Percentiles rank a stretch among this genome's conserved stretches.
Conservation (phyloP, 139 green algal genomes). For the Coccomyxa sp. region DNA sequence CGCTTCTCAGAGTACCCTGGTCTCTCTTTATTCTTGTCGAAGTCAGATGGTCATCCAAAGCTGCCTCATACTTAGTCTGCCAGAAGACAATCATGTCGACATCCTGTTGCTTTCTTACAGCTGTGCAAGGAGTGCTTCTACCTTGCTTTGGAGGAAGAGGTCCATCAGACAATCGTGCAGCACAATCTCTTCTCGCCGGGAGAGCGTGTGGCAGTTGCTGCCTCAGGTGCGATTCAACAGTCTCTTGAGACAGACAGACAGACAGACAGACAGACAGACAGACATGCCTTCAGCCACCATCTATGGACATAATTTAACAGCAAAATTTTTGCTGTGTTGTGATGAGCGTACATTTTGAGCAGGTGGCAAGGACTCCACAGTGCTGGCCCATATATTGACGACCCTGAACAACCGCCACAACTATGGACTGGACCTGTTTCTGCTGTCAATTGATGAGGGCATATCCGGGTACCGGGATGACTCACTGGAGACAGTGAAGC, state of each 20-base stretch:
- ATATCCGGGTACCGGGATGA: slow-evolving; percentile 92
- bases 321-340: neutral
- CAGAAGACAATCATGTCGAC: neutral
- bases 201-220: slow-evolving; percentile 85
- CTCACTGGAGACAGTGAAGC: slow-evolving; percentile 90
- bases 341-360: neutral
- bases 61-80: neutral
- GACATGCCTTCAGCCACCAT: too few relatives aligned
- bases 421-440: slow-evolving; percentile 89
- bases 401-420: slow-evolving; percentile 82
- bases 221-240: slow-evolving; percentile 46
- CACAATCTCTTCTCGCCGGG: slow-evolving; percentile 77
- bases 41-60: neutral
- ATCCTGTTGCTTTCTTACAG: slow-evolving; percentile 20
- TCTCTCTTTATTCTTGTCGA: neutral
- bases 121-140: slow-evolving; percentile 94
- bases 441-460: slow-evolving; percentile 97
- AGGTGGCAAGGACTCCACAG: slow-evolving; percentile 94
- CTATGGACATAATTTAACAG: too few relatives aligned
- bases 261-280: too few relatives aligned
- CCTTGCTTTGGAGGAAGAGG: slow-evolving; percentile 77
- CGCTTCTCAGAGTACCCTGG: neutral
- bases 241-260: too few relatives aligned
- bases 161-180: slow-evolving; percentile 85
- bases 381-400: slow-evolving; percentile 92